A percentile compares a stretch with the other conserved stretches of the same genome.
phyloP scores from a whole-genome alignment of 164 flowering plant genomes.

The Akebia trifoliata region DNA sequence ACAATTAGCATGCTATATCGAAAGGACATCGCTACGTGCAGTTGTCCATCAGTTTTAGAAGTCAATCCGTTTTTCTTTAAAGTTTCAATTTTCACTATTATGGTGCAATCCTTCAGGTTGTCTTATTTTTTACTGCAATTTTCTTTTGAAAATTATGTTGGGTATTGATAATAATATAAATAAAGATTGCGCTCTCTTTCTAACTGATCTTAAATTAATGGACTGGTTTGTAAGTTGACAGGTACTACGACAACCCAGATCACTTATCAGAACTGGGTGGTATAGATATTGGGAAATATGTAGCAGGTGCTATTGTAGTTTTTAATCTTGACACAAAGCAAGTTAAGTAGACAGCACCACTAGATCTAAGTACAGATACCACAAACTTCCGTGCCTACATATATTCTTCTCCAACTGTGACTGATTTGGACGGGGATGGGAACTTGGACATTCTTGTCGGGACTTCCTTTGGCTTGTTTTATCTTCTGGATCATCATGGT shows the following conservation, averaged over 20 bases:
- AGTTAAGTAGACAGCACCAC: constrained; percentile 77
- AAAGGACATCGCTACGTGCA: neutral
- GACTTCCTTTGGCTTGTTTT: constrained; percentile 90
- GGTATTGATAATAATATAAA: neutral
- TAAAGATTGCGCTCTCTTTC: neutral
- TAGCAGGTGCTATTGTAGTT: constrained; percentile 87
- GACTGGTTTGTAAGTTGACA: constrained; percentile 32
- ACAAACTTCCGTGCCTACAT: constrained; percentile 74
- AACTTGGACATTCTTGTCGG: constrained; percentile 93
- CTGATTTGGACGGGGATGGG: constrained; percentile 97
- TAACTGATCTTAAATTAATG: constrained; percentile 16
- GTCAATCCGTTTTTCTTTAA: too few relatives aligned
- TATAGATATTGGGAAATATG: constrained; percentile 83
- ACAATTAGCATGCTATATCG: neutral
- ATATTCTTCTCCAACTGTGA: constrained; percentile 92
- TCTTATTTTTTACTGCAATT: too few relatives aligned
- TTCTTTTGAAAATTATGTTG: too few relatives aligned
- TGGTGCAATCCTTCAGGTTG: too few relatives aligned
- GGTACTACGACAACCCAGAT: constrained; percentile 95
- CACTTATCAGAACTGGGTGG: constrained; percentile 83
- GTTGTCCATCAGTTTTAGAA: too few relatives aligned
- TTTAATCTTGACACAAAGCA: constrained; percentile 94
- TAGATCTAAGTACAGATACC: constrained; percentile 78
- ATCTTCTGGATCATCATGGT: constrained; percentile 96
- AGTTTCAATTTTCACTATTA: neutral